Evolutionary conservation across 371 early-diverging fungal genomes (phyloP), one percentile per base, ranked within the genome.

Genomic region (Rhizopus sp.): DNA sequence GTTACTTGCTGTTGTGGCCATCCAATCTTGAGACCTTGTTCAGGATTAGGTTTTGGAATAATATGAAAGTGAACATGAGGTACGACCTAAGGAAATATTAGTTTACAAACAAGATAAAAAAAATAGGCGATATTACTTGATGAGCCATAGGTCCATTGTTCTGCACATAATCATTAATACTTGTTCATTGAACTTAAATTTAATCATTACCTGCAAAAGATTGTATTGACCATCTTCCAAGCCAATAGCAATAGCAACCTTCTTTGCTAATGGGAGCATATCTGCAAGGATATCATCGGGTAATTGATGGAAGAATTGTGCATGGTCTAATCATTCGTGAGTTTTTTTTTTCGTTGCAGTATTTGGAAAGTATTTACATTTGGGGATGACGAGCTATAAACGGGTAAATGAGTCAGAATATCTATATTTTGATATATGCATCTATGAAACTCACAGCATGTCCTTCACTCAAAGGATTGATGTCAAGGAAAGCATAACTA

Each of bases 21-120:
- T 13, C 80, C 75, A 62, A 94, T 76, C 15, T 65, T 72, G 45
- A 94, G 70, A 15, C 95, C 95, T 45, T 90, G 86, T 5, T 79
- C 75, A 7, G 68, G 71, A 45, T 68, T 78, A 35, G 88, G 85
- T 80, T 93, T 93, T 33, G 93, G 93, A 60, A 94, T 94, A 46
- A 93, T 76, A 64, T 96, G 96, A 80, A 94, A 93, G 63, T 96
- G 96, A 16, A 94, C 96, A 63, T 96, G 96, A 45, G 81, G 84
- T 10, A 95, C 93, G 41, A 80, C 87, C 77, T 76, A 55, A 51
- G 44, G 3, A 44, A 57, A n/a, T 12, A 48, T 9, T 42, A 48
- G 13, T 13, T 52, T 13, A 12, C 9, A 29, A 9, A 63, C n/a
- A 32, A 10, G 16, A 9, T 50, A 6, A 37, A 8, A 37, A 8